phyloP scores from a whole-genome alignment of 192 early-diverging fungal species.

The Linnemannia zychae region DNA sequence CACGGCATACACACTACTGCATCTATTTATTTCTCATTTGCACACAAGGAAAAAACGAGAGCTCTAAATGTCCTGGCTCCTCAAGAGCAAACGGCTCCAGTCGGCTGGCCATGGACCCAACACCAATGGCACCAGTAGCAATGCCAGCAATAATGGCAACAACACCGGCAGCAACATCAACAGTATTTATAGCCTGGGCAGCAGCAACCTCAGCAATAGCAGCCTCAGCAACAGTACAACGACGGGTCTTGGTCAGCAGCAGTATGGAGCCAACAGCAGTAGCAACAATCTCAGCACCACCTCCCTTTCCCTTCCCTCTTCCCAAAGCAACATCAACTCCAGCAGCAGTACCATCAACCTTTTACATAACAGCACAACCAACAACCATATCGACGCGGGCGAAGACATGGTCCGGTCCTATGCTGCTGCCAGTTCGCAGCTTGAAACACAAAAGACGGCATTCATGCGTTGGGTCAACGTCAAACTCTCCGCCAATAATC shows the following conservation, averaged over 20 bases:
- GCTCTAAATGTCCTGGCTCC: slow-evolving; percentile 52
- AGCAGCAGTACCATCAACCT: slow-evolving; percentile 18
- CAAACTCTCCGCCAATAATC: slow-evolving; percentile 62
- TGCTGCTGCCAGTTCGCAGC: slow-evolving; percentile 37
- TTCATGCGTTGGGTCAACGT: slow-evolving; percentile 69
- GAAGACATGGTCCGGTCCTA: slow-evolving; percentile 57
- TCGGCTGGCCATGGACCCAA: slow-evolving; percentile 42
- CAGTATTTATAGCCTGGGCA: slow-evolving; percentile 57
- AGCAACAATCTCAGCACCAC: slow-evolving; percentile 40
- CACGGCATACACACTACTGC: not conserved
- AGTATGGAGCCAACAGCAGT: slow-evolving; percentile 18
- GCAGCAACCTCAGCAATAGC: slow-evolving; percentile 39
- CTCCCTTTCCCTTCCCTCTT: slow-evolving; percentile 29
- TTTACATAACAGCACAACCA: slow-evolving; percentile 31
- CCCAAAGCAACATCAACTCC: slow-evolving; percentile 26
- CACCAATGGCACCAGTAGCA: slow-evolving; percentile 19
- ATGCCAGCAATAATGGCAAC: slow-evolving; percentile 14
- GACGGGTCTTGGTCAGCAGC: slow-evolving; percentile 8
- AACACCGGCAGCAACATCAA: slow-evolving; percentile 20
- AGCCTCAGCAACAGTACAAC: slow-evolving; percentile 22
- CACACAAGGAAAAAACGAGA: not conserved
- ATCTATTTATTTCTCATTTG: slow-evolving; percentile 11
- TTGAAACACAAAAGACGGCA: slow-evolving; percentile 53
- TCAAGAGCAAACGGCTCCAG: slow-evolving; percentile 58
- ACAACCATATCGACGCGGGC: slow-evolving; percentile 56